Base-by-base conservation (phyloP, 495 filamentous ascomycete genomes). In the Penicillium riverlandense region DNA sequence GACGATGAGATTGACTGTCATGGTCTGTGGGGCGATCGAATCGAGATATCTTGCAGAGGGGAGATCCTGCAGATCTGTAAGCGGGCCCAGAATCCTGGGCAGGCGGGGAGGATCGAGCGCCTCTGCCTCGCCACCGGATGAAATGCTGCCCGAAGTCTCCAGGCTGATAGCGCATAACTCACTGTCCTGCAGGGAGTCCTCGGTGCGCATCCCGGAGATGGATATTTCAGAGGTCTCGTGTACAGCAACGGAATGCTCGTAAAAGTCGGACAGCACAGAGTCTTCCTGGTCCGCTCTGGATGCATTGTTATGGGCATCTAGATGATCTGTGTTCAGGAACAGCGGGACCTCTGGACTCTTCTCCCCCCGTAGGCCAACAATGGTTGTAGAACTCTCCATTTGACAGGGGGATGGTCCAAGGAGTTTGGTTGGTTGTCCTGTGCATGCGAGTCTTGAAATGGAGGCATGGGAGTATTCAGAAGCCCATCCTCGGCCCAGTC, bases 21-120 rank as follows among this genome's bases (percentile, higher is more conserved):
- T 82, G 4, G 89, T 95, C 59, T 89, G 84, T 1, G 89, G 89
- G 22, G 68, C 65, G 43, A 95, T 87, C 2, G 76, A 77, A 9
- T 64, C 55, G 2, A 97, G 63, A 58, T 88, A 76, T n/a, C 53
- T 54, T 0, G 84, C 81, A 14, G 69, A 78, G 6, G 91, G 91
- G 28, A 97, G 67, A 49, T 80, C 74, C 39, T 76, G 71, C 16
- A 97, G 70, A 53, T 87, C 69, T 30, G 63, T 79, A n/a, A 92
- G 57, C 10, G 37, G 41, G 9, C 65, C 61, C 27, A 53, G 50
- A 1, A 59, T 57, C 3, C 51, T 51, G 11, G 60, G 43, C 11
- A 45, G 41, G 8, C 45, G 32, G 30, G 45, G 38, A 38, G 43
- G 38, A 31, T 40, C 41, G 8, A 29, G 29, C 3, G 22, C 29